phyloP scores from a whole-genome alignment of 108 stramenopile genomes.

The Cyclotella baltica region DNA sequence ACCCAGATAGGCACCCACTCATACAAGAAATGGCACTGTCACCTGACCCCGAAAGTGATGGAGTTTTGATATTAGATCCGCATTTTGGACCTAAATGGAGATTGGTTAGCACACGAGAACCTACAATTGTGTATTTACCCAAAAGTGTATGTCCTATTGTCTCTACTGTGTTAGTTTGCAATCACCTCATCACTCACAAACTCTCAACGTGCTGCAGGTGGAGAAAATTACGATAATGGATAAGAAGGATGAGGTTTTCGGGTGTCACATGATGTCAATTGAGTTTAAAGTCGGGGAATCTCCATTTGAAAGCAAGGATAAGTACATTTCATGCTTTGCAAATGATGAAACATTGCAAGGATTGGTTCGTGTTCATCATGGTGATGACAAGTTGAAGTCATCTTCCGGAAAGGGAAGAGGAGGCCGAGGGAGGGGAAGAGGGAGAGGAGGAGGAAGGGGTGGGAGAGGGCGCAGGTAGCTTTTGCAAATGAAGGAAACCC shows the following conservation, averaged over 20 bases:
- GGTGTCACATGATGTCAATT: conserved; percentile 68
- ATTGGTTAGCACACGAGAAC: conserved; percentile 56
- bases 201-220: conserved; percentile 33
- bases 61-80: conserved; percentile 86
- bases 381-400: conserved; percentile 74
- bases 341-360: conserved; percentile 77
- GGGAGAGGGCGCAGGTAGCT: conserved; percentile 53
- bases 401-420: conserved; percentile 41
- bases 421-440: conserved; percentile 50
- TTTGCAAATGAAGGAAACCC: too few relatives aligned
- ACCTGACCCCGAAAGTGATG: conserved; percentile 88
- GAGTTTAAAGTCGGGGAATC: conserved; percentile 84
- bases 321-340: conserved; percentile 74
- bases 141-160: conserved; percentile 47
- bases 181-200: neutral
- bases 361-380: conserved; percentile 73
- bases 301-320: conserved; percentile 64
- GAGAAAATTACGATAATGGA: conserved; percentile 82
- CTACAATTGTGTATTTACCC: conserved; percentile 70
- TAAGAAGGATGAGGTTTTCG: conserved; percentile 72
- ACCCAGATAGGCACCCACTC: conserved; percentile 84
- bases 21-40: conserved; percentile 84
- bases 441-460: conserved; percentile 62
- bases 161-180: neutral
- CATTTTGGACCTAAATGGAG: conserved; percentile 88